phyloP scores from a whole-genome alignment of 768 basidiomycete genomes.

The Amanita molliuscula region DNA sequence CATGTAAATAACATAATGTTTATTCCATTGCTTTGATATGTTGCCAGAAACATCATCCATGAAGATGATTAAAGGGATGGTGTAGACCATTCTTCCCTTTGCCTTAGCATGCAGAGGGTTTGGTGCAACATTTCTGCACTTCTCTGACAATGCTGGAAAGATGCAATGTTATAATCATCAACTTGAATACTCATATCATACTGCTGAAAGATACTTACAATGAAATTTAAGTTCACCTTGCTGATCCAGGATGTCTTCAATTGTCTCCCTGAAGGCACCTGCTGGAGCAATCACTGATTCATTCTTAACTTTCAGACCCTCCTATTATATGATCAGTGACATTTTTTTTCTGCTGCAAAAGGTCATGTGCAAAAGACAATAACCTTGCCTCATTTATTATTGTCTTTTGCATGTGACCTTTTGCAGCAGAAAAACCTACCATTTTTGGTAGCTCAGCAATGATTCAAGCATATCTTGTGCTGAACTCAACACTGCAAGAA shows the following conservation, averaged over 20 bases:
- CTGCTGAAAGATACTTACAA: conserved; percentile 3
- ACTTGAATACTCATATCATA: conserved; percentile 3
- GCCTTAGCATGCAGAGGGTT: conserved; percentile 20
- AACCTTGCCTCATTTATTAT: no score
- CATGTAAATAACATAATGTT: conserved; percentile 28
- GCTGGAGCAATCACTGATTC: not conserved
- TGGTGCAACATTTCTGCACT: not conserved
- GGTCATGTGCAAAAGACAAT: no score
- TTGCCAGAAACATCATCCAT: conserved; percentile 38
- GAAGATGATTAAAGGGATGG: conserved; percentile 27
- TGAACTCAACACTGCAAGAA: no score
- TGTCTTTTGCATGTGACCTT: no score
- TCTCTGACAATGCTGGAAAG: conserved; percentile 2
- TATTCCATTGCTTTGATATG: conserved; percentile 36
- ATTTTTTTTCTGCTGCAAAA: no score
- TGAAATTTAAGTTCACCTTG: conserved; percentile 4
- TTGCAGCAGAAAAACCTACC: no score
- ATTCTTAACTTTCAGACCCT: not conserved
- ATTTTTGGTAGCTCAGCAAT: no score
- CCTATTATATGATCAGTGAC: not conserved
- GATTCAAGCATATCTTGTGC: no score
- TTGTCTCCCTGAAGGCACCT: not conserved
- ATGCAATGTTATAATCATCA: not conserved
- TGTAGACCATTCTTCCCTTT: conserved; percentile 18
- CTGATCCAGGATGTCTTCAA: not conserved